Conservation (phyloP, 2,329 filamentous ascomycete species). For the Calycina marina region DNA sequence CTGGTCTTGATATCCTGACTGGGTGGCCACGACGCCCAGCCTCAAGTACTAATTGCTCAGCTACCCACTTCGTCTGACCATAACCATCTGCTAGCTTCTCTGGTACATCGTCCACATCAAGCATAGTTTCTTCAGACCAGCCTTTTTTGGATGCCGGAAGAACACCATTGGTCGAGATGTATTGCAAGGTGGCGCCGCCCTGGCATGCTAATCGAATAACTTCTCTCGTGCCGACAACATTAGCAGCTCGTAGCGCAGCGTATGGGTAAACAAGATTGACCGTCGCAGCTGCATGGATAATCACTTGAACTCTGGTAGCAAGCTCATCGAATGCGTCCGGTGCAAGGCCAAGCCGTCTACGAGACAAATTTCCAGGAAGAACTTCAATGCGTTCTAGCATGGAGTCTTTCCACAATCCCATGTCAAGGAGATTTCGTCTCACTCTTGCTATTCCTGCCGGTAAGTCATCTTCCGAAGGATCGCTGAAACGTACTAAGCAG, state of each 20-base stretch:
- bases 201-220: slow-evolving; percentile 55
- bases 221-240: slow-evolving; percentile 67
- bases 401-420: slow-evolving; percentile 62
- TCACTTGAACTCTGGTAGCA: slow-evolving; percentile 51
- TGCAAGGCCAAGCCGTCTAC: slow-evolving; percentile 52
- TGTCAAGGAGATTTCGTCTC: slow-evolving; percentile 61
- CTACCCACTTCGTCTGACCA: slow-evolving; percentile 77
- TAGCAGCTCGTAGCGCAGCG: slow-evolving; percentile 57
- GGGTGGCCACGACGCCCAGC: slow-evolving; percentile 62
- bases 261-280: slow-evolving; percentile 76
- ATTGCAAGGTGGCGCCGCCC: slow-evolving; percentile 58
- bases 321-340: slow-evolving; percentile 51
- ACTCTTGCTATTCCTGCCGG: slow-evolving; percentile 58
- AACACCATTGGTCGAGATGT: slow-evolving; percentile 70
- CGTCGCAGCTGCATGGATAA: slow-evolving; percentile 63
- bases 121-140: slow-evolving; percentile 55
- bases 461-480: slow-evolving; percentile 47
- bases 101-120: slow-evolving; percentile 53
- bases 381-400: slow-evolving; percentile 69
- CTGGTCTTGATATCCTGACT: slow-evolving; percentile 64
- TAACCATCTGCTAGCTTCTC: slow-evolving; percentile 68
- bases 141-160: slow-evolving; percentile 53
- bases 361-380: slow-evolving; percentile 56
- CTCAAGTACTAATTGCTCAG: slow-evolving; percentile 54
- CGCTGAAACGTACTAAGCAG: slow-evolving; percentile 63